A percentile compares a stretch with the other conserved stretches of the same genome.
Evolutionary conservation across 768 basidiomycete genomes (phyloP).

Genomic region (Fomitopsis serialis): DNA sequence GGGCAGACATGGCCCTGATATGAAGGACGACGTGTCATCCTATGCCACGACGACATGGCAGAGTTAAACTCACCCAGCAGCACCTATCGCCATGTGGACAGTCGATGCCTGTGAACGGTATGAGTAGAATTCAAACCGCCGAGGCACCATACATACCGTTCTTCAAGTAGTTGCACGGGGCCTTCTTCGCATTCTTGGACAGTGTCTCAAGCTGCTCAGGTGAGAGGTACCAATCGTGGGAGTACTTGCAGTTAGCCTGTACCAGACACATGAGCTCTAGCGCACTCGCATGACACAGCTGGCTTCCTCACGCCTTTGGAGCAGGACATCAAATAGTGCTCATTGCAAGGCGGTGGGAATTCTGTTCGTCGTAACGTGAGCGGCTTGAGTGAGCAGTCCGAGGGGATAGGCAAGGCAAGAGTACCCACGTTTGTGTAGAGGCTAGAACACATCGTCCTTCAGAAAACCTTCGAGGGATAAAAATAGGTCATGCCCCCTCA

Average conservation of each 20-base stretch:
- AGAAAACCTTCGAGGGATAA: background rate
- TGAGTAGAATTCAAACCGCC: background rate
- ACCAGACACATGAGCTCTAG: background rate
- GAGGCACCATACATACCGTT: slow-evolving; percentile 40
- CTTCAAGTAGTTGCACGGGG: slow-evolving; percentile 81
- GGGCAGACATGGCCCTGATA: slow-evolving; percentile 77
- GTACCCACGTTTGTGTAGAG: slow-evolving; percentile 69
- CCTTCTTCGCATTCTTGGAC: slow-evolving; percentile 76
- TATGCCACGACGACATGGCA: background rate
- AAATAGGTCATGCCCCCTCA: background rate
- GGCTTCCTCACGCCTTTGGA: slow-evolving; percentile 51
- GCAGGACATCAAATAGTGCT: slow-evolving; percentile 78
- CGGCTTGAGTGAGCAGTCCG: background rate
- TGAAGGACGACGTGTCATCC: background rate
- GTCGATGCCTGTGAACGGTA: slow-evolving; percentile 45
- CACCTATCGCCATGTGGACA: slow-evolving; percentile 75
- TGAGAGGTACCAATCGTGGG: slow-evolving; percentile 72
- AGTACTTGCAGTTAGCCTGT: slow-evolving; percentile 65
- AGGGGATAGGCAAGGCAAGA: background rate
- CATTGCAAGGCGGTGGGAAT: slow-evolving; percentile 80
- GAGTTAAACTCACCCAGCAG: slow-evolving; percentile 46
- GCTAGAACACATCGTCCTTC: slow-evolving; percentile 33
- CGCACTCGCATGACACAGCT: background rate
- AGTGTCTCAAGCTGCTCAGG: slow-evolving; percentile 68
- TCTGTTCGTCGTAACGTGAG: slow-evolving; percentile 37